A percentile compares a stretch with the other conserved stretches of the same genome.
Evolutionary conservation across 2,329 filamentous ascomycete species (phyloP).

Genomic region (Pseudopithomyces maydicus): DNA sequence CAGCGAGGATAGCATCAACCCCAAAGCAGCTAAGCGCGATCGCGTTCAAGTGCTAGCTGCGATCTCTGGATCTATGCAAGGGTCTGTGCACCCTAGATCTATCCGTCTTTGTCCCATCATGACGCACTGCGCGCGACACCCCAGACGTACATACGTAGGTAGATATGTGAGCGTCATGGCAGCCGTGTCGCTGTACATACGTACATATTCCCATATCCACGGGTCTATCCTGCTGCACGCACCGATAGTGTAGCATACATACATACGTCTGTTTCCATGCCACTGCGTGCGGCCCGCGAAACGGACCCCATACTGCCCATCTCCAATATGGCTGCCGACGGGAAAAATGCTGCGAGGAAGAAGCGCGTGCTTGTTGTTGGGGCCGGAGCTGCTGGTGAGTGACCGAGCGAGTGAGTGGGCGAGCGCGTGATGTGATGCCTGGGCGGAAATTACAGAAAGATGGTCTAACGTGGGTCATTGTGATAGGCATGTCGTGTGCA

Average conservation of each 20-base stretch:
- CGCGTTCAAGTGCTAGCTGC: neutral
- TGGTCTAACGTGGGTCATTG: no score
- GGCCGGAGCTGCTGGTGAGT: conserved; percentile 47
- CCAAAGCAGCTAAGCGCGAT: neutral
- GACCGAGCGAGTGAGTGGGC: neutral
- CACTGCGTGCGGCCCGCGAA: conserved; percentile 28
- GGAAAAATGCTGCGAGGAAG: conserved; percentile 27
- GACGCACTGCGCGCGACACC: conserved; percentile 37
- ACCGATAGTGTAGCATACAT: neutral
- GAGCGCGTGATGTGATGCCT: no score
- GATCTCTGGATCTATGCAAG: conserved; percentile 2
- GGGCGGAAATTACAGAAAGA: no score
- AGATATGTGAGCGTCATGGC: conserved; percentile 17
- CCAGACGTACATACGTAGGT: no score
- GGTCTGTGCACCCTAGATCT: conserved; percentile 19
- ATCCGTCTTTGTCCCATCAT: conserved; percentile 33
- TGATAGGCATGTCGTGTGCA: conserved; percentile 67
- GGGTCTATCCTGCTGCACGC: no score
- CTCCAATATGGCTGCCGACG: conserved; percentile 37
- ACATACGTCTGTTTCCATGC: conserved; percentile 1
- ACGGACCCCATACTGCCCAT: conserved; percentile 38
- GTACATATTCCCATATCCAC: no score
- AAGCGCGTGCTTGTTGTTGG: conserved; percentile 48
- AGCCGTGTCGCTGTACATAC: neutral
- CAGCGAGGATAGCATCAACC: no score